These are phyloP conservation scores for Phytophthora citrophthora DNA, from an alignment of 352 stramenopile species.

Conservation along the genomic window DNA sequence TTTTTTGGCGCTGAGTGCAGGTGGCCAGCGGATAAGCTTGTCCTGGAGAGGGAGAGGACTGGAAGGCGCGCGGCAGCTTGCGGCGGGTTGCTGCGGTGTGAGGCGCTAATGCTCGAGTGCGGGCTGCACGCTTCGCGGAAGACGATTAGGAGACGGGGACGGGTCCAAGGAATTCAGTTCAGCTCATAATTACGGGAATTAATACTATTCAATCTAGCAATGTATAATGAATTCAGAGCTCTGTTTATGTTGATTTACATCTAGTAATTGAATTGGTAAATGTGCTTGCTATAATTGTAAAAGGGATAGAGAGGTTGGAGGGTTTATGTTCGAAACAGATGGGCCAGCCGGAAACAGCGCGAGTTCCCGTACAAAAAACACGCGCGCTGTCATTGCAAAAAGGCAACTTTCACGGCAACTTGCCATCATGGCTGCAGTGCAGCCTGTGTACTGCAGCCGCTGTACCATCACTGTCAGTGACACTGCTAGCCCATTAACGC, in stretches of 20 bases:
- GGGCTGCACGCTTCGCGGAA: slow-evolving; percentile 24
- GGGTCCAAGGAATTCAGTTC: slow-evolving; percentile 22
- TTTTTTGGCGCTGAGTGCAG: slow-evolving; percentile 28
- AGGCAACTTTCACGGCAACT: slow-evolving; percentile 15
- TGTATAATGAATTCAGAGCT: not conserved
- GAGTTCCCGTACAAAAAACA: slow-evolving; percentile 15
- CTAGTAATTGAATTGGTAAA: too few relatives aligned
- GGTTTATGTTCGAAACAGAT: slow-evolving; percentile 1
- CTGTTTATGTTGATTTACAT: too few relatives aligned
- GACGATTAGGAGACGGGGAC: slow-evolving; percentile 15
- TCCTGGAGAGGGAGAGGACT: not conserved
- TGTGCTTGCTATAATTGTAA: not conserved
- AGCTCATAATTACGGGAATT: not conserved
- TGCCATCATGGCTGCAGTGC: not conserved
- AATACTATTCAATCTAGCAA: not conserved
- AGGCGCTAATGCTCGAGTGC: slow-evolving; percentile 23
- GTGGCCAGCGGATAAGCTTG: slow-evolving; percentile 6
- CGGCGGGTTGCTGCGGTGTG: slow-evolving; percentile 7
- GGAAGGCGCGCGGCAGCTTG: slow-evolving; percentile 13
- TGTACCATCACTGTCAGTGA: too few relatives aligned
- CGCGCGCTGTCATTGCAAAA: slow-evolving; percentile 7
- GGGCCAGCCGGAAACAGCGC: slow-evolving; percentile 11
- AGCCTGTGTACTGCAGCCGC: too few relatives aligned
- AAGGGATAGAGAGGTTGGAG: not conserved
- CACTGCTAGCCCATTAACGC: too few relatives aligned